Percentiles rank a stretch among this genome's conserved stretches.
phyloP scores from a whole-genome alignment of 257 asterid genomes.

The Anisodus tanguticus region DNA sequence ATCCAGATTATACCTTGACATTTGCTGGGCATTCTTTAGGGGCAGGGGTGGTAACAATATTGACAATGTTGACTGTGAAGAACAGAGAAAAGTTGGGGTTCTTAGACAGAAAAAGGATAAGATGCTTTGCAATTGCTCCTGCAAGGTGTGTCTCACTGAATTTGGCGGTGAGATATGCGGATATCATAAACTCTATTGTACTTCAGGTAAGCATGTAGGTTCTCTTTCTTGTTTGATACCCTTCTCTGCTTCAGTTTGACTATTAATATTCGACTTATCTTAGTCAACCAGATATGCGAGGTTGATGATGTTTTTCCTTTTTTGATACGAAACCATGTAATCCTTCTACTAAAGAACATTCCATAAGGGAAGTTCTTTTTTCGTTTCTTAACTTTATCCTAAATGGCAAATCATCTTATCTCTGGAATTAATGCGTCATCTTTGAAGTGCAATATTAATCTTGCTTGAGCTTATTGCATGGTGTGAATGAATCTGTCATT shows the following conservation, averaged over 20 bases:
- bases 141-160: slow-evolving; percentile 92
- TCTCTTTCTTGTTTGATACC: not conserved
- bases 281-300: not conserved
- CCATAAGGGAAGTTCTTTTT: not conserved
- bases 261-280: not conserved
- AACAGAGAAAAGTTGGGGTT: slow-evolving; percentile 71
- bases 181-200: slow-evolving; percentile 86
- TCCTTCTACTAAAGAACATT: slow-evolving; percentile 6
- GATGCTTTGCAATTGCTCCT: slow-evolving; percentile 97
- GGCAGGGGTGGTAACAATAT: slow-evolving; percentile 86
- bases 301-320: not conserved
- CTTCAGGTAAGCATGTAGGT: slow-evolving; percentile 70
- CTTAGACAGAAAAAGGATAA: slow-evolving; percentile 76
- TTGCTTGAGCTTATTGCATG: not conserved
- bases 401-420: not conserved
- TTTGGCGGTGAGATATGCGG: slow-evolving; percentile 95
- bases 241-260: slow-evolving; percentile 15
- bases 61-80: slow-evolving; percentile 81
- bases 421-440: not conserved
- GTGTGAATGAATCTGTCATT: not conserved
- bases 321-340: not conserved
- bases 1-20: slow-evolving; percentile 70
- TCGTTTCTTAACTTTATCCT: not conserved
- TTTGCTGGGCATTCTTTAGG: slow-evolving; percentile 96
- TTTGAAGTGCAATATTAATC: not conserved